Evolutionary conservation across 1,284 basidiomycete genomes (phyloP).

Genomic region (Microbotryomycetes sp.): DNA sequence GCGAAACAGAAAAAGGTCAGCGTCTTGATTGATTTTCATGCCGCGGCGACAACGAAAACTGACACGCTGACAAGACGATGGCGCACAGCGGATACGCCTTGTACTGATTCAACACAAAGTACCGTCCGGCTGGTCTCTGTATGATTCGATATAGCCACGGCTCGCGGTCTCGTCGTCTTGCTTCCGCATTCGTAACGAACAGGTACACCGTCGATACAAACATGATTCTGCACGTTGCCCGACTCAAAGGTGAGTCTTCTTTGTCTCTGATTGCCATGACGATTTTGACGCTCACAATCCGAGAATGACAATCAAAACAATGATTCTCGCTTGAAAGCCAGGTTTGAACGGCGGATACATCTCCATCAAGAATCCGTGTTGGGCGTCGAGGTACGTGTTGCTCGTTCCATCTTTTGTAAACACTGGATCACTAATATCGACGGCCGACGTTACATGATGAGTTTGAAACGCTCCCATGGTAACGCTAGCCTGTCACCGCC

Average conservation of each 20-base stretch:
- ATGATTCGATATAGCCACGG: conserved; percentile 4
- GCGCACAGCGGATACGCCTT: conserved; percentile 5
- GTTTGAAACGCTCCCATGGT: neutral
- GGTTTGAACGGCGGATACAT: conserved; percentile 9
- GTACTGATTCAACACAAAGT: conserved; percentile 13
- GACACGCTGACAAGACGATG: conserved; percentile 1
- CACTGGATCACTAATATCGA: neutral
- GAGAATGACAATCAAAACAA: conserved; percentile 3
- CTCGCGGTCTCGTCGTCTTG: neutral
- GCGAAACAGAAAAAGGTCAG: neutral
- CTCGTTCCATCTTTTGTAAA: neutral
- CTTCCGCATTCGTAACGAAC: neutral
- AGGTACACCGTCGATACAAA: conserved; percentile 4
- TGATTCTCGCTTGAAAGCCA: neutral
- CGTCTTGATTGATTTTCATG: neutral
- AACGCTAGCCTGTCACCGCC: no score
- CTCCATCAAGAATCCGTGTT: neutral
- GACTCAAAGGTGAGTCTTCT: neutral
- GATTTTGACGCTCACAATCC: neutral
- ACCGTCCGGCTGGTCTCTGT: conserved; percentile 8
- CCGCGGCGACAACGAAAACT: neutral
- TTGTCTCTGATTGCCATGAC: neutral
- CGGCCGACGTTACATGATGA: neutral
- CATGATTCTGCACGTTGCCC: neutral
- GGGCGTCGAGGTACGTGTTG: neutral